Percentiles rank a stretch among this genome's conserved stretches.
Conservation (phyloP, 2,329 filamentous ascomycete species). For the Cadophora sp. region DNA sequence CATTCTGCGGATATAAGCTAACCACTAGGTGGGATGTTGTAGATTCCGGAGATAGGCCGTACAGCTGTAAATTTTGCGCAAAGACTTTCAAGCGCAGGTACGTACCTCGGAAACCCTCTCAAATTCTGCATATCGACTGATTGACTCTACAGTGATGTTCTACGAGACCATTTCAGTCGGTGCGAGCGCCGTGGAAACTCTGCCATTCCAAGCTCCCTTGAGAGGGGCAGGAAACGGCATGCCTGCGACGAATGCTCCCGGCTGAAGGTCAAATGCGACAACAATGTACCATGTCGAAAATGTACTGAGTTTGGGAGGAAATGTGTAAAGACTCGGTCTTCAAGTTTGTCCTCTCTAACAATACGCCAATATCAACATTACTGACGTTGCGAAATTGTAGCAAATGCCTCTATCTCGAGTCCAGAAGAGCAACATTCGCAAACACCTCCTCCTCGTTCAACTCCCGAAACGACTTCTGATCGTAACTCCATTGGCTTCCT, state of each 20-base stretch:
- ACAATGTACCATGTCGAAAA: slow-evolving; percentile 43
- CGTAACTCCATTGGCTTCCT: slow-evolving; percentile 46
- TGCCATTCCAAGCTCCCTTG: slow-evolving; percentile 43
- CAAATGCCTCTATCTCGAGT: slow-evolving; percentile 31
- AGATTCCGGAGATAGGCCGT: slow-evolving; percentile 45
- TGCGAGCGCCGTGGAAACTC: slow-evolving; percentile 42
- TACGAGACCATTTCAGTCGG: slow-evolving; percentile 45
- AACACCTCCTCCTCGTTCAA: slow-evolving; percentile 27
- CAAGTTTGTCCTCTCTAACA: slow-evolving; percentile 31
- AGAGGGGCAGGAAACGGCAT: slow-evolving; percentile 45
- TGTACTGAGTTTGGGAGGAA: slow-evolving; percentile 44
- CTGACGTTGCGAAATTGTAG: not conserved
- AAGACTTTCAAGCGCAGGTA: slow-evolving; percentile 47
- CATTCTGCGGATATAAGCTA: slow-evolving; percentile 10
- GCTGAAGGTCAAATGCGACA: slow-evolving; percentile 46
- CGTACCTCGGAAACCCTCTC: slow-evolving; percentile 6
- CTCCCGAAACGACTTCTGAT: slow-evolving; percentile 40
- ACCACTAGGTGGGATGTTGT: slow-evolving; percentile 12
- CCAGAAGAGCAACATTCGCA: slow-evolving; percentile 35
- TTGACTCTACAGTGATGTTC: slow-evolving; percentile 40
- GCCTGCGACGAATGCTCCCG: slow-evolving; percentile 46
- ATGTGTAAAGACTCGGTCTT: slow-evolving; percentile 41
- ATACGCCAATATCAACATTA: slow-evolving; percentile 16
- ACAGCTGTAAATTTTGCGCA: slow-evolving; percentile 45
- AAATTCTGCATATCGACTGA: slow-evolving; percentile 15